Evolutionary conservation across 2,329 filamentous ascomycete species (phyloP), one percentile per base, ranked within the genome.

Genomic region (Calonectria henricotiae): DNA sequence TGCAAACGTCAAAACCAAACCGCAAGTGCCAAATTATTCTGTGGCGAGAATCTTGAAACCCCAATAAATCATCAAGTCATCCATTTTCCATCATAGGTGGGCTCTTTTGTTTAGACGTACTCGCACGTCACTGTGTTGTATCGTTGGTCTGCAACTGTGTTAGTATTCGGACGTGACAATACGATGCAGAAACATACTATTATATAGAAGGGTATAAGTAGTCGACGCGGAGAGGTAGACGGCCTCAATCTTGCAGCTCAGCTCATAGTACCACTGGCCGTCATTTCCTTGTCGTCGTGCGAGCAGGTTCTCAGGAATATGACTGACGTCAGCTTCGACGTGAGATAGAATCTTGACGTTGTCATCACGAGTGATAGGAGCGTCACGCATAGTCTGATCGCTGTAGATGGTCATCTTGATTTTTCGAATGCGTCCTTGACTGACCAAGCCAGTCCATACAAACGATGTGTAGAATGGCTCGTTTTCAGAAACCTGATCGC

Each of bases 101-200:
- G 13, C 27, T n/a, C 17, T 61, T 17, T 54, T 30, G 49, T 65
- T 67, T 71, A 85, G 62, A 84, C 83, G 66, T 85, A 86, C 67
- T 85, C 84, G 37, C 83, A 82, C 23, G 80, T 83, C 30, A 86
- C 82, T 0, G 83, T 82, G 61, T 82, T 80, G 70, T 85, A 85
- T 67, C 83, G 77, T 63, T 82, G 78, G 62, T 79, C 82, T 84
- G 46, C 51, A 30, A 20, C 11, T 27, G 3, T n/a, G 68, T 80
- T 69, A 81, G 76, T 32, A 62, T 30, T 15, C 12, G 11, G 20
- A 20, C 17, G 17, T 44, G 13, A 11, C 12, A 5, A 5, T 3
- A 6, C 4, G 8, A 32, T 35, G 15, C 1, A 5, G 8, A n/a
- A 13, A 71, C 82, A 73, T 74, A 84, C 83, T 80, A 62, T 85